Evolutionary conservation across 2,329 filamentous ascomycete species (phyloP), one percentile per base, ranked within the genome.

Genomic region (Talaromyces sp.): DNA sequence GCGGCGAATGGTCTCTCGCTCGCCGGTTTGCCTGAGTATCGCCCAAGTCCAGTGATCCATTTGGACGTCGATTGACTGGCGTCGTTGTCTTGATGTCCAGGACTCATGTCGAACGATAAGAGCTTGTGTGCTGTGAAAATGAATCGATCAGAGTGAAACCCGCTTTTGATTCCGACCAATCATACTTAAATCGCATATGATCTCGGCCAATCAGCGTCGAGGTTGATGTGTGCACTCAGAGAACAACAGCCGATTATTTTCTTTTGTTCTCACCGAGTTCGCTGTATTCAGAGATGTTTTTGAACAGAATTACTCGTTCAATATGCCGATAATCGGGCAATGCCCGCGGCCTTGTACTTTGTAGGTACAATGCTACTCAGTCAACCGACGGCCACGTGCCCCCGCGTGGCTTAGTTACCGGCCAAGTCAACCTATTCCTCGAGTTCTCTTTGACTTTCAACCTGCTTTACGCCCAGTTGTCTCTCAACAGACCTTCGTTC

Each of bases 331-430:
- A 5, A 18, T 31, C 5, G 12, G 18, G n/a, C 31, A 37, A 21
- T 54, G 31, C n/a, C 28, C 23, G n/a, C 50, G 6, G 7, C n/a
- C 3, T n/a, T n/a, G 16, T 8, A 6, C 3, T 6, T 28, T 28
- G 28, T n/a, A 21, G 31, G 16, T 23, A 14, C 8, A 18, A 21
- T 23, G 50, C 31, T 48, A n/a, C 5, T 28, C 4, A n/a, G 14
- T 6, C 31, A n/a, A 3, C 16, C n/a, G 46, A 37, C 48, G 28
- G 16, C 48, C 59, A 61, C 59, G 59, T 61, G 59, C 59, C 59
- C 23, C 57, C 40, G 31, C 37, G 37, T 31, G 48, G 60, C 60
- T 58, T 28, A 28, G 28, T 6, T 62, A 54, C 60, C 44, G 33
- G 60, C 46, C 59, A 39, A 61, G 25, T 28, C 33, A 14, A 23